Evolutionary conservation across 2,329 filamentous ascomycete genomes (phyloP), one percentile per base, ranked within the genome.

Genomic region (Diplodia scrobiculata): DNA sequence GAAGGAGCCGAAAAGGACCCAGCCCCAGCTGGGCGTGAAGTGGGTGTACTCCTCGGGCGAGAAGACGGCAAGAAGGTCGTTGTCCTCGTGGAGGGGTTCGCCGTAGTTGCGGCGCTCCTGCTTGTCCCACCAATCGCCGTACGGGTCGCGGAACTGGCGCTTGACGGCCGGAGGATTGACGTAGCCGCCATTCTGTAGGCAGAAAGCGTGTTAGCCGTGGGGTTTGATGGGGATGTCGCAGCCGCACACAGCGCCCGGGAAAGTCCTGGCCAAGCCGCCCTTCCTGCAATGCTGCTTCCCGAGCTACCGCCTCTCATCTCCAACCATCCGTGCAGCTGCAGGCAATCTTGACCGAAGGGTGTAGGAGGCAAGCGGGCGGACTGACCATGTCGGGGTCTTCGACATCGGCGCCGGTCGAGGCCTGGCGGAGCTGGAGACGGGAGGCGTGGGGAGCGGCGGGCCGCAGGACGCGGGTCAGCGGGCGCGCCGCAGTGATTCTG

Each of bases 31-130:
- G 17, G 93, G 82, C 59, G 85, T 89, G 74, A 87, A 86, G 84
- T 95, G 94, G 66, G 88, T 95, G 82, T 99, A 98, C 73, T 93
- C 89, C 78, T 95, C 88, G 2, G 92, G 87, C 60, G 91, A 90
- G 80, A 99, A 94, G 70, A 97, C 89, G 72, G 92, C 93, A 67
- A 98, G 84, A 67, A 92, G 85, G 78, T 99, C 96, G 79, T 97
- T 90, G 79, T 99, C 95, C 80, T 99, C 96, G 79, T 99, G 94
- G 63, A 96, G 87, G 13, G 94, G 91, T 80, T 99, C 96, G 79
- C 93, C 93, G 77, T 91, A 98, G 84, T 99, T 98, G 74, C 95
- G 88, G 77, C 93, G 89, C 80, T 98, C 95, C 82, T 99, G 95
- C 79, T 92, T 90, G 81, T 99, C 94, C 91, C 92, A 98, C 92